These are phyloP conservation scores for Remersonia thermophila DNA, from an alignment of 2,329 filamentous ascomycete species.

Conservation along the genomic window DNA sequence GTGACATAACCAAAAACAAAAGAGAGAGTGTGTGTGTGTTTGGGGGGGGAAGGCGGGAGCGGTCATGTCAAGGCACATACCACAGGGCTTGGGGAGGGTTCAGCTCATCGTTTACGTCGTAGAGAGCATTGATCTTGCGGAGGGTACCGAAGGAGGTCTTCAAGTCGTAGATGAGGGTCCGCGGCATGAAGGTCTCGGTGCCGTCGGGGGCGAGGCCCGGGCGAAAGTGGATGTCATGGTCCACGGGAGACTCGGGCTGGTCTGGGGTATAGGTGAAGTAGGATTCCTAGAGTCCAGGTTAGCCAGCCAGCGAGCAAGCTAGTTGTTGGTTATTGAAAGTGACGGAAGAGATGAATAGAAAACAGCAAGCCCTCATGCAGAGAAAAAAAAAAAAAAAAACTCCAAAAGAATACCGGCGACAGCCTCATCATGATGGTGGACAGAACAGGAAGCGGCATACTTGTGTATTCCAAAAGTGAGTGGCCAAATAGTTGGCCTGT, in stretches of 20 bases:
- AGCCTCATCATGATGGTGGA: no score
- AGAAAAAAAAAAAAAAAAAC: no score
- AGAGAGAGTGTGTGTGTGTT: no score
- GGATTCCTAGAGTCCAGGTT: conserved; percentile 54
- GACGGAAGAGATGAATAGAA: not conserved
- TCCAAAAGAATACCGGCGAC: no score
- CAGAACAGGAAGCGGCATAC: conserved; percentile 28
- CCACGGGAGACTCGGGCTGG: conserved; percentile 49
- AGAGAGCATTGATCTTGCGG: conserved; percentile 77
- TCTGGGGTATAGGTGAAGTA: conserved; percentile 80
- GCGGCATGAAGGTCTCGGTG: conserved; percentile 80
- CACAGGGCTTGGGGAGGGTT: conserved; percentile 27
- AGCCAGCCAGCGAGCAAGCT: no score
- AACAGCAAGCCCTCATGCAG: no score
- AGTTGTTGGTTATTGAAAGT: not conserved
- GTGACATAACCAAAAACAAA: no score
- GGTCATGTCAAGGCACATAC: no score
- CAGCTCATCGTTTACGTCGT: conserved; percentile 40
- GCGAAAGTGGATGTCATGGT: conserved; percentile 83
- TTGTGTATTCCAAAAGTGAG: conserved; percentile 96
- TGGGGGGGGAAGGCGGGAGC: no score
- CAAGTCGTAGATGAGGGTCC: conserved; percentile 86
- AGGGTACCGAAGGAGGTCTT: conserved; percentile 88
- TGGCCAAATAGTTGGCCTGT: conserved; percentile 82
- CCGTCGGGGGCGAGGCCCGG: conserved; percentile 72